phyloP scores from a whole-genome alignment of 225 moss, liverwort and hornwort species.

The Physcomitrellopsis africana region DNA sequence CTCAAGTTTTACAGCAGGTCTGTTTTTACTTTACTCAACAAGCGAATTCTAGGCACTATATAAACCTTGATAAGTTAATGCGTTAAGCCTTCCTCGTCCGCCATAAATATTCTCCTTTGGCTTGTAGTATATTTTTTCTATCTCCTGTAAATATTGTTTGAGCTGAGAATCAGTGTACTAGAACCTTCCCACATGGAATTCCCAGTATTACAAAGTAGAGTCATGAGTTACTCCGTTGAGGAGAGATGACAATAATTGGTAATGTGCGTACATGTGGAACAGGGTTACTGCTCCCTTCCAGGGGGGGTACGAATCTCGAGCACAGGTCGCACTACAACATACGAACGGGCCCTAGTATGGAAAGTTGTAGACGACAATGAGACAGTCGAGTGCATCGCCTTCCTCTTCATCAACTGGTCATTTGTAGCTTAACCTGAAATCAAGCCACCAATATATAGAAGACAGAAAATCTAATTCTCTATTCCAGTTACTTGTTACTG shows the following conservation, averaged over 20 bases:
- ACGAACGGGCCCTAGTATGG: constrained; percentile 79
- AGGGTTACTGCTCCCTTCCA: constrained; percentile 80
- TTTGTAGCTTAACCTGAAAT: constrained; percentile 42
- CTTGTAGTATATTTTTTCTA: too few relatives aligned
- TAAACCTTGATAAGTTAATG: not conserved
- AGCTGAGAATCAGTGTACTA: too few relatives aligned
- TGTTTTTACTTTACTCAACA: not conserved
- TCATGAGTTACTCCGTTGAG: not conserved
- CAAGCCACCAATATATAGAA: too few relatives aligned
- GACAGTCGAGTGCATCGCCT: constrained; percentile 74
- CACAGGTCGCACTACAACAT: constrained; percentile 65
- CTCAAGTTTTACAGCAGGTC: constrained; percentile 83
- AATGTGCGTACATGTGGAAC: not conserved
- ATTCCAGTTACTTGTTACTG: too few relatives aligned
- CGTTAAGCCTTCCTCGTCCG: too few relatives aligned
- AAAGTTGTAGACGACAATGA: constrained; percentile 82
- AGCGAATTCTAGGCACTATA: not conserved
- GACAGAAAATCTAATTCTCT: too few relatives aligned
- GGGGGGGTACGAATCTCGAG: constrained; percentile 74
- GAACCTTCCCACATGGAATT: not conserved
- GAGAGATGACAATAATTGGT: not conserved
- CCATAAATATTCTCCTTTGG: too few relatives aligned
- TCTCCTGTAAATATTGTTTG: too few relatives aligned
- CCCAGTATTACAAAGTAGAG: not conserved
- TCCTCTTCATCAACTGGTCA: constrained; percentile 84